phyloP scores from a whole-genome alignment of 1,139 yeast species.

The Ashbya aceris region DNA sequence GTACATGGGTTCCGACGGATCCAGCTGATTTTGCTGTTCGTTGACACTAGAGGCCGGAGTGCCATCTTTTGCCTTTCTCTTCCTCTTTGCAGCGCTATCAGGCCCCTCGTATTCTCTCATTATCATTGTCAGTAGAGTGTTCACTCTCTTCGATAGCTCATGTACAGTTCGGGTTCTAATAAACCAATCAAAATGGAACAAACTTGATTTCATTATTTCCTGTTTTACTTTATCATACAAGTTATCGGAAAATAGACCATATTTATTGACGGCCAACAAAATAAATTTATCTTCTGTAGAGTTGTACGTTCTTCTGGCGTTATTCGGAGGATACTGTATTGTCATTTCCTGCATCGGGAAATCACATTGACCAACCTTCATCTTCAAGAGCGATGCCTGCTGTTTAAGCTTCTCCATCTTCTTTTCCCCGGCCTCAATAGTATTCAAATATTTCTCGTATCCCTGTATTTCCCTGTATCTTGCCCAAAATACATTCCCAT shows the following conservation, averaged over 20 bases:
- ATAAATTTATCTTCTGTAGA: slow-evolving; percentile 81
- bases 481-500: slow-evolving; percentile 67
- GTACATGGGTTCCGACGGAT: background rate
- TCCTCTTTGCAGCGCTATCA: slow-evolving; percentile 25
- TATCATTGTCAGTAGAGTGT: slow-evolving; percentile 67
- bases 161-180: slow-evolving; percentile 75
- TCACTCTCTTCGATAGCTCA: slow-evolving; percentile 75
- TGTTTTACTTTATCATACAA: slow-evolving; percentile 70
- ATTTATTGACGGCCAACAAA: slow-evolving; percentile 59
- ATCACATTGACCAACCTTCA: slow-evolving; percentile 51
- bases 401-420: slow-evolving; percentile 52
- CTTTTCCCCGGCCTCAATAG: slow-evolving; percentile 83
- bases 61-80: slow-evolving; percentile 10
- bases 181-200: slow-evolving; percentile 86
- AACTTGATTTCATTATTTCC: slow-evolving; percentile 60
- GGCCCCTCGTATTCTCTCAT: slow-evolving; percentile 75
- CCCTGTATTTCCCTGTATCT: slow-evolving; percentile 70
- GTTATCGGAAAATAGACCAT: slow-evolving; percentile 65
- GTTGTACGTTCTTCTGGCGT: slow-evolving; percentile 76
- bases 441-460: slow-evolving; percentile 72
- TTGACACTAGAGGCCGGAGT: background rate
- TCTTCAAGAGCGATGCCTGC: slow-evolving; percentile 58
- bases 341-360: slow-evolving; percentile 71
- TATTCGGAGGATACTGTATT: slow-evolving; percentile 85
- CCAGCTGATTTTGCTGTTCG: background rate